Evolutionary conservation across 2,329 filamentous ascomycete species (phyloP).

Genomic region (Phaeosphaeriaceae sp.): DNA sequence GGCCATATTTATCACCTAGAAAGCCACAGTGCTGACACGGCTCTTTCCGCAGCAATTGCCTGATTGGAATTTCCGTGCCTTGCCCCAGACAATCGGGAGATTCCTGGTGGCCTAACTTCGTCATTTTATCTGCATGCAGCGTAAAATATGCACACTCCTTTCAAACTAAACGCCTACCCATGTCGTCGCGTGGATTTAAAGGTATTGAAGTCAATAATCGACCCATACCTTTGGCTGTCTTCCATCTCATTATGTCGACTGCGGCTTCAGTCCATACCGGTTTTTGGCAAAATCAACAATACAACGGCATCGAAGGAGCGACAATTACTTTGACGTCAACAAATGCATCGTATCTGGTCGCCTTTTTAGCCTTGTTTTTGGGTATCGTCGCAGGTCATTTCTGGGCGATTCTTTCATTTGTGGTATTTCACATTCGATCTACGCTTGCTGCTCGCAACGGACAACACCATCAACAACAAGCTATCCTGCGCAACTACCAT

Average conservation of each 20-base stretch:
- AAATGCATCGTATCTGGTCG: conserved; percentile 1
- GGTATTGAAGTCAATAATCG: too few relatives aligned
- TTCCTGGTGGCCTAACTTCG: too few relatives aligned
- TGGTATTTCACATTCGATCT: background rate
- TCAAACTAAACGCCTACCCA: background rate
- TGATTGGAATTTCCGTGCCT: too few relatives aligned
- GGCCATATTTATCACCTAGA: too few relatives aligned
- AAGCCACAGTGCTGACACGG: too few relatives aligned
- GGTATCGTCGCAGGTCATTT: conserved; percentile 3
- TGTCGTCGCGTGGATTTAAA: background rate
- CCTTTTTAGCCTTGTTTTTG: conserved; percentile 1
- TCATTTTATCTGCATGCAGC: too few relatives aligned
- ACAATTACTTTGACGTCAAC: background rate
- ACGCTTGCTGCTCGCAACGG: background rate
- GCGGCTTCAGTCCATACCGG: background rate
- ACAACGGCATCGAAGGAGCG: background rate
- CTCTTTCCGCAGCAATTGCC: too few relatives aligned
- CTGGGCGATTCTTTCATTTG: conserved; percentile 1
- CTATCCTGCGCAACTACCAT: conserved; percentile 3
- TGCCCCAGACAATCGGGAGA: too few relatives aligned
- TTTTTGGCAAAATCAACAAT: background rate
- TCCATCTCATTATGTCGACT: background rate
- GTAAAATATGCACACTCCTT: too few relatives aligned
- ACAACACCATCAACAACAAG: conserved; percentile 3
- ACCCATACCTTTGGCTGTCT: too few relatives aligned